Conservation (phyloP, 2,329 filamentous ascomycete genomes). For the Helminthosporium solani region DNA sequence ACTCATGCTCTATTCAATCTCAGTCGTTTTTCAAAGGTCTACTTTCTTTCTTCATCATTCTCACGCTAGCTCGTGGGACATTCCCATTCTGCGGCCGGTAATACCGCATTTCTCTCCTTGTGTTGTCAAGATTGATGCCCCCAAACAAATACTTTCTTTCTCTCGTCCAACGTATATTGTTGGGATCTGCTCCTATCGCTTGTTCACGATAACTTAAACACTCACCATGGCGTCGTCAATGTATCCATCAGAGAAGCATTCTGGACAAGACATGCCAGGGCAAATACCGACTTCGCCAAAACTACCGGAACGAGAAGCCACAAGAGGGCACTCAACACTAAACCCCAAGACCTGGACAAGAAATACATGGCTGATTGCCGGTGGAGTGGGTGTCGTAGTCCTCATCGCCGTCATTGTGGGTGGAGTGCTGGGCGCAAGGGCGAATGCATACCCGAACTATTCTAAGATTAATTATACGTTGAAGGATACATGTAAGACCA, state of each 20-base stretch:
- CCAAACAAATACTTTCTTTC: not conserved
- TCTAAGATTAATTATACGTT: slow-evolving; percentile 17
- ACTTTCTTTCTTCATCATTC: slow-evolving; percentile 1
- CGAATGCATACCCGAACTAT: slow-evolving; percentile 22
- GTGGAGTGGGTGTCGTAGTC: slow-evolving; percentile 2
- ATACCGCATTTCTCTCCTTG: slow-evolving; percentile 3
- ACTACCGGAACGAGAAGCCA: not conserved
- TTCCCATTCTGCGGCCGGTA: too few species aligned
- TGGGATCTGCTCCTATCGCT: too few species aligned
- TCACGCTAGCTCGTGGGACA: not conserved
- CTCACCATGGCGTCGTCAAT: not conserved
- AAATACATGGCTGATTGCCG: slow-evolving; percentile 12
- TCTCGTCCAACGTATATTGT: too few species aligned
- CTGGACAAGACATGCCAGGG: not conserved
- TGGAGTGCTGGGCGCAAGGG: slow-evolving; percentile 16
- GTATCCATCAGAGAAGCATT: slow-evolving; percentile 3
- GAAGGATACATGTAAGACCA: slow-evolving; percentile 18
- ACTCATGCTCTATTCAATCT: too few species aligned
- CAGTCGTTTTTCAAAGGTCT: too few species aligned
- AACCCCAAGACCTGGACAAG: slow-evolving; percentile 14
- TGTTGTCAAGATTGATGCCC: slow-evolving; percentile 2
- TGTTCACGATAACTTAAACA: too few species aligned
- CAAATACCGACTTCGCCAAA: not conserved
- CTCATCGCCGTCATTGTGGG: slow-evolving; percentile 13
- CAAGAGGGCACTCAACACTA: not conserved